These are phyloP conservation scores for Leishmania amazonensis DNA, from an alignment of 208 protist species.

Conservation along the genomic window DNA sequence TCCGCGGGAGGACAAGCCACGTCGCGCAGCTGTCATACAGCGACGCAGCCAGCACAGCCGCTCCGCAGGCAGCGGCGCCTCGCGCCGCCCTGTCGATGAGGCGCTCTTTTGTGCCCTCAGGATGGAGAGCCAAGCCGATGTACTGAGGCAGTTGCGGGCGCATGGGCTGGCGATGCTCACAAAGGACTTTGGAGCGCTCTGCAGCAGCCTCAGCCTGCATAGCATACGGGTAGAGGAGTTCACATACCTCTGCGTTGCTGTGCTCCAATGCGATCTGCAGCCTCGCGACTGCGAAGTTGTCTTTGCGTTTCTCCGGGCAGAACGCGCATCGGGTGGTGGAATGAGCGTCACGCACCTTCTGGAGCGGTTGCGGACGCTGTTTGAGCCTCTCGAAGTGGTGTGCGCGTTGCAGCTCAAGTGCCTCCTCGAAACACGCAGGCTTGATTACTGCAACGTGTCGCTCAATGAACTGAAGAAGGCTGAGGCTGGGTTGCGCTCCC, in stretches of 20 bases:
- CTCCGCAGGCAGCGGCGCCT: not conserved
- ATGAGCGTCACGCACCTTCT: constrained; percentile 27
- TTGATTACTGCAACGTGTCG: constrained; percentile 26
- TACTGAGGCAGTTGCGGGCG: constrained; percentile 18
- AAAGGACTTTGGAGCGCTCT: constrained; percentile 18
- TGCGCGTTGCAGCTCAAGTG: constrained; percentile 35
- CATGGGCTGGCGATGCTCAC: constrained; percentile 13
- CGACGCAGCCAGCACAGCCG: not conserved
- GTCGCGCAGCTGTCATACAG: not conserved
- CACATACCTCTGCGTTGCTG: constrained; percentile 27
- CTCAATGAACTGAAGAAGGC: constrained; percentile 24
- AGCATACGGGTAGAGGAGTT: constrained; percentile 25
- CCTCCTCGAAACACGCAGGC: constrained; percentile 23
- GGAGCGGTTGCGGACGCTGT: constrained; percentile 24
- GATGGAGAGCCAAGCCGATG: constrained; percentile 26
- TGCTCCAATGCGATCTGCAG: constrained; percentile 15
- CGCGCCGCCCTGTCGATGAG: constrained; percentile 32
- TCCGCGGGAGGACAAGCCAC: not conserved
- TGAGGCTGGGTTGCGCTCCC: constrained; percentile 12
- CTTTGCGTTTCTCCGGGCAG: constrained; percentile 26
- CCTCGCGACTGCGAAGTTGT: constrained; percentile 31
- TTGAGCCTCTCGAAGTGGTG: constrained; percentile 20
- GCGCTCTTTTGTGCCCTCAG: constrained; percentile 28
- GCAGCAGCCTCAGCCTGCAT: constrained; percentile 34
- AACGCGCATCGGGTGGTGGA: constrained; percentile 15